Evolutionary conservation across 2,329 filamentous ascomycete genomes (phyloP).

Genomic region (Seiridium cupressi): DNA sequence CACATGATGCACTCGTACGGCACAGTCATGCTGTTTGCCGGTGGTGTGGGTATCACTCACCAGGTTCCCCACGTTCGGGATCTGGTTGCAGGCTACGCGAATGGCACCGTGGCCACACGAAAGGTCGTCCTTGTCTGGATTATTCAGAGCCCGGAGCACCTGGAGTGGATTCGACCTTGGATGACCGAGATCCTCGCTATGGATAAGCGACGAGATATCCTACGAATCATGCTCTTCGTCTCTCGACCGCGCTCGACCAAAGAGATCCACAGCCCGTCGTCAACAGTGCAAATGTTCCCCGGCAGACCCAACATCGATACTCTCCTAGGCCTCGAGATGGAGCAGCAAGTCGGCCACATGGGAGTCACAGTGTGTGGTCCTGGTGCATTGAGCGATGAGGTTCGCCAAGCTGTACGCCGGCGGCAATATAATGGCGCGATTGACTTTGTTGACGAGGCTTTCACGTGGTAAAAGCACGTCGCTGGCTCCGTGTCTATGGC

Average conservation of each 20-base stretch:
- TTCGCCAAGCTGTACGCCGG: conserved; percentile 63
- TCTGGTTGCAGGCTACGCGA: conserved; percentile 65
- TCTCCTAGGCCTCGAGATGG: conserved; percentile 70
- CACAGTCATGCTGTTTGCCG: conserved; percentile 75
- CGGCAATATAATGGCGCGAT: conserved; percentile 65
- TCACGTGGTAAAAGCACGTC: conserved; percentile 49
- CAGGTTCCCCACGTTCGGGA: conserved; percentile 74
- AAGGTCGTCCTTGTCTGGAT: conserved; percentile 76
- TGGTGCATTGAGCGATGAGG: conserved; percentile 72
- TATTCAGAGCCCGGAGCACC: conserved; percentile 75
- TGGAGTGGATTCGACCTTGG: conserved; percentile 82
- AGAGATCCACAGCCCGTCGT: conserved; percentile 75
- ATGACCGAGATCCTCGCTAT: conserved; percentile 79
- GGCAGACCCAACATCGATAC: conserved; percentile 74
- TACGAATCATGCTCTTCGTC: conserved; percentile 77
- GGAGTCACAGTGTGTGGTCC: conserved; percentile 74
- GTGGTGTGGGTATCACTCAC: conserved; percentile 79
- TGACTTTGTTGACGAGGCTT: conserved; percentile 79
- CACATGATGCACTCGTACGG: conserved; percentile 74
- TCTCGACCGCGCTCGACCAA: conserved; percentile 72
- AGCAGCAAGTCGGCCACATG: conserved; percentile 71
- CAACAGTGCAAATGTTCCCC: conserved; percentile 82
- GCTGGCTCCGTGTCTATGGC: too few species aligned
- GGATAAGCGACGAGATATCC: conserved; percentile 69
- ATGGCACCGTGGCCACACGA: conserved; percentile 68